Base-by-base conservation (phyloP, 2,329 filamentous ascomycete genomes). In the Penicillium sp. region DNA sequence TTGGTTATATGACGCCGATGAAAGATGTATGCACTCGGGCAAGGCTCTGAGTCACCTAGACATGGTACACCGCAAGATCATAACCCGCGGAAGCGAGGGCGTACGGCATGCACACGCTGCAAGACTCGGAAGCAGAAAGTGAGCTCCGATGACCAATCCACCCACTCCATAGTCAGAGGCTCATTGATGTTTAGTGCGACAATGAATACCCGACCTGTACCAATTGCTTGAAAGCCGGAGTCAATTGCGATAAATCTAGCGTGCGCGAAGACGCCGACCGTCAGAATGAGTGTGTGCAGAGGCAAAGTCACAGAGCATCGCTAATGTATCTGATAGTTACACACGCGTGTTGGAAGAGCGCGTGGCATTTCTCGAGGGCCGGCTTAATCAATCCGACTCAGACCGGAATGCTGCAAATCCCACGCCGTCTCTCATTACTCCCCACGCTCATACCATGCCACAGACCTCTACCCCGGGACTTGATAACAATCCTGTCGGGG, bases 71-170 rank as follows among this genome's bases (percentile, higher is more conserved):
- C 64, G 5, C 62, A 59, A 54, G 68, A 72, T 42, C 57, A 70
- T 48, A 77, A 78, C 55, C 74, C 74, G n/a, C 71, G 75, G 21
- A 78, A 78, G 60, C 72, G 76, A 48, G 75, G 72, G 16, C 68
- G 76, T 32, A 78, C 76, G 1, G 75, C 76, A 8, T 78, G 76
- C 51, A 76, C 75, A 39, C 72, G 76, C 55, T 78, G 76, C 66
- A 78, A 78, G 60, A 73, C 66, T 18, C 68, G 76, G 48, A 78
- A 78, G 56, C 76, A 78, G 58, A 77, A 72, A 64, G 76, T 76
- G 34, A 59, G 66, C 53, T 29, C 7, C 5, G 22, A 3, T 7
- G 3, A 8, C 14, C 6, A 3, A 2, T 34, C 11, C 18, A n/a
- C 6, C 9, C 7, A 6, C 38, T 14, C 16, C 13, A 47, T 18